Base-by-base conservation (phyloP, 2,329 filamentous ascomycete species). In the Aspergillus hortae region DNA sequence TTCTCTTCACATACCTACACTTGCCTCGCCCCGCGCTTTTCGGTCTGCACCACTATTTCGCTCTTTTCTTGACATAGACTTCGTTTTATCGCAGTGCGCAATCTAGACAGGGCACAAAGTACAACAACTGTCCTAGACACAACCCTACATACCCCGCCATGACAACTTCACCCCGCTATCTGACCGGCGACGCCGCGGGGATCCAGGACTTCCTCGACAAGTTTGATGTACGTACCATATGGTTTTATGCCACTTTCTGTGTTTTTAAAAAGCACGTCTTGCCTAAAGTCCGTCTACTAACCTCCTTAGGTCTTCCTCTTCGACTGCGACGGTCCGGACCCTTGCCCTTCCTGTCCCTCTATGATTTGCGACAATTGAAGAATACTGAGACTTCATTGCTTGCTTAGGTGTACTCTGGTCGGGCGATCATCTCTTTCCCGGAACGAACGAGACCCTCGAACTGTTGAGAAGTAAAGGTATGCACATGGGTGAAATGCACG, bases 321-420 rank as follows among this genome's bases (percentile, higher is more conserved):
- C 66, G 94, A 99, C 70, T 99, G 94, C 75, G 94, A 99, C 83
- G 94, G 92, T 95, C 77, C 65, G 78, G 67, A 30, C 47, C 41
- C 46, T 19, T 35, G n/a, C 3, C 14, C 30, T 52, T 27, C 5
- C 14, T 43, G 10, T 15, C 17, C 6, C 21, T 19, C 46, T 14
- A 6, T 4, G 44, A 36, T 21, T n/a, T 36, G 46, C 15, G 51
- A 50, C 51, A 55, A 30, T 11, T 58, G 67, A 71, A 62, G 67
- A 71, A 62, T 67, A 63, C 69, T 74, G 59, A 71, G 56, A 56
- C 41, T 11, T 53, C 48, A 55, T 66, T 63, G 56, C 52, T 71
- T 64, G 74, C 63, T 74, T 74, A 95, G 92, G 92, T 67, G 94
- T 99, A 35, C 79, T 99, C 54, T 99, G 94, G 94, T 96, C 92